Evolutionary conservation across 2,329 filamentous ascomycete genomes (phyloP), one percentile per base, ranked within the genome.

Genomic region (Fusarium anguioides): DNA sequence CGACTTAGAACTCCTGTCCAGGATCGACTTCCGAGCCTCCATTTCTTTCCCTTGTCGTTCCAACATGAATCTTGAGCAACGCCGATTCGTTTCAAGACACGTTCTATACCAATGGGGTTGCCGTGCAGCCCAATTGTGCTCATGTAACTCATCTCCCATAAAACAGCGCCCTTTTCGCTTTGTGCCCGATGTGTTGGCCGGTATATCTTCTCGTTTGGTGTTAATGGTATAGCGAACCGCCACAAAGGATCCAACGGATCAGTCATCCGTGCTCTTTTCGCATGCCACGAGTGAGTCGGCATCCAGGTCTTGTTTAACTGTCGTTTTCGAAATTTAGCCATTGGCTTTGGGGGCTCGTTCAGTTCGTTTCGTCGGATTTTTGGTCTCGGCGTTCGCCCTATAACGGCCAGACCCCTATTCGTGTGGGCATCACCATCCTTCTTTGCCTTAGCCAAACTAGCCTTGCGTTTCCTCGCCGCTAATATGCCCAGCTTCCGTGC

Each of bases 91-190:
- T 82, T 87, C 31, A 98, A 76, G 11, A 95, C 82, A 35, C 86
- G 85, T 54, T 89, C 82, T 37, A 97, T 80, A 51, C 89, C 89
- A 27, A 81, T 78, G 37, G 87, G 81, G 15, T 82, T 80, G 0
- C 94, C 96, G 69, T 90, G 89, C 5, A 98, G 76, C 15, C 90
- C 86, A 67, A 98, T 91, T 2, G 93, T 97, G 70, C 92, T 92
- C 82, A 96, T 91, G 76, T 97, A 99, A 76, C 94, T 98, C 82
- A 89, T 92, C 78, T 99, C 96, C 94, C 95, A 98, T 2, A 89
- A 89, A 40, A 98, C 83, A 21, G 91, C 91, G 7, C 96, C 94
- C 67, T 90, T 87, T 50, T 90, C 85, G 26, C 89, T 89, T 50
- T 89, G 87, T 21, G 93, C 90, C 66, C 94, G 88, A 81, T 98